Conservation (phyloP, 1,139 yeast genomes). For the Hanseniaspora sp. region DNA sequence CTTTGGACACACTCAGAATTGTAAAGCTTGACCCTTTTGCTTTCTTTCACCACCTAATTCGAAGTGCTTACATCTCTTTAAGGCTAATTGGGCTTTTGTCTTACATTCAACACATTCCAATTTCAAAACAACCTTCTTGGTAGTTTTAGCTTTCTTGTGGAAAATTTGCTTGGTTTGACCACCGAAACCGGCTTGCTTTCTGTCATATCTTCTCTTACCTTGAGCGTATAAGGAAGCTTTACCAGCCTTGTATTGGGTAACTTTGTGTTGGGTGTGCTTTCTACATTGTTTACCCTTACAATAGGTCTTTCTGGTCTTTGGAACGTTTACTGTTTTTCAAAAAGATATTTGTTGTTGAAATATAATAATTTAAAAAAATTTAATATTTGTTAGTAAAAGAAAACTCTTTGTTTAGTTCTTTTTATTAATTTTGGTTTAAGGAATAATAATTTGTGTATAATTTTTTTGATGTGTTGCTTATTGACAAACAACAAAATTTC, state of each 20-base stretch:
- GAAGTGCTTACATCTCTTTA: conserved; percentile 99
- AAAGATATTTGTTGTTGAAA: background rate
- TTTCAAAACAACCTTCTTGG: conserved; percentile 99
- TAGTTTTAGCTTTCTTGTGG: conserved; percentile 99
- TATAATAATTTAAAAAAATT: background rate
- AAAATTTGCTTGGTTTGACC: conserved; percentile 99
- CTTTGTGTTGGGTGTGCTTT: conserved; percentile 99
- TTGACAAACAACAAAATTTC: too few species aligned
- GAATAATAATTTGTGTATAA: background rate
- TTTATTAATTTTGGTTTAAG: too few species aligned
- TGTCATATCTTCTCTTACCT: conserved; percentile 99
- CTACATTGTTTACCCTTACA: conserved; percentile 99
- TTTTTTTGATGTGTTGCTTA: too few species aligned
- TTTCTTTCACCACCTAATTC: conserved; percentile 99
- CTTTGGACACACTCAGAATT: conserved; percentile 47
- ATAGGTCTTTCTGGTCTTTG: conserved; percentile 99
- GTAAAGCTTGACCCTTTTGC: conserved; percentile 98
- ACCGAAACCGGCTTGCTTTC: conserved; percentile 99
- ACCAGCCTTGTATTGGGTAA: conserved; percentile 99
- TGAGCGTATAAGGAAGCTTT: conserved; percentile 98
- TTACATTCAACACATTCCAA: conserved; percentile 97
- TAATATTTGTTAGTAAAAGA: conserved; percentile 13
- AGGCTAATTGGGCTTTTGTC: conserved; percentile 95
- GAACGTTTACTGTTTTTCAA: conserved; percentile 75
- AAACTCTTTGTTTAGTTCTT: background rate